phyloP scores from a whole-genome alignment of 2,329 filamentous ascomycete species.

The Aaosphaeria pasadenensis region DNA sequence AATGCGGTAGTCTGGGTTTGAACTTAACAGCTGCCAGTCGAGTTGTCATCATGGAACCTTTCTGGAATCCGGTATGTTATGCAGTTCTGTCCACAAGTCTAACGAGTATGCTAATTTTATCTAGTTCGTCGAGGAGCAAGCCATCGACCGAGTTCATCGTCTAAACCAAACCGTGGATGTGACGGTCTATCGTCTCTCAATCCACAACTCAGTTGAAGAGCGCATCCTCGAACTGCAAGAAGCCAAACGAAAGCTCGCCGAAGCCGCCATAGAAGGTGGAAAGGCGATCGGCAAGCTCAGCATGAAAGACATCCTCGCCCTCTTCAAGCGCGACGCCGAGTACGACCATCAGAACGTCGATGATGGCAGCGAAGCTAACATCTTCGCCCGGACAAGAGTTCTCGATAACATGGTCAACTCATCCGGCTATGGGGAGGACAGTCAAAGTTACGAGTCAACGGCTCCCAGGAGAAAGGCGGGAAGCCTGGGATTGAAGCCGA shows the following conservation, averaged over 20 bases:
- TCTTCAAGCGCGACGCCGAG: slow-evolving; percentile 74
- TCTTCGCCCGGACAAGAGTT: slow-evolving; percentile 34
- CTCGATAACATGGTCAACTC: slow-evolving; percentile 14
- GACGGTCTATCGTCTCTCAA: slow-evolving; percentile 89
- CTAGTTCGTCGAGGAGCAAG: slow-evolving; percentile 95
- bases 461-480: slow-evolving; percentile 6
- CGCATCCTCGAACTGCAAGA: slow-evolving; percentile 93
- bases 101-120: not conserved
- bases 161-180: slow-evolving; percentile 95
- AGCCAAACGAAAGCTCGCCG: slow-evolving; percentile 87
- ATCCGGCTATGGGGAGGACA: not conserved
- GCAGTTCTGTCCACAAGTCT: not conserved
- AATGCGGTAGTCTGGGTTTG: slow-evolving; percentile 87
- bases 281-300: slow-evolving; percentile 80
- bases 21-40: slow-evolving; percentile 92
- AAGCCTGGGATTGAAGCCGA: slow-evolving; percentile 6
- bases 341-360: slow-evolving; percentile 44
- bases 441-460: not conserved
- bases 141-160: slow-evolving; percentile 97
- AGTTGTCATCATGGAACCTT: slow-evolving; percentile 93
- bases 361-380: slow-evolving; percentile 24
- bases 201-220: slow-evolving; percentile 84
- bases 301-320: slow-evolving; percentile 86
- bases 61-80: slow-evolving; percentile 84
- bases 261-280: slow-evolving; percentile 82